Evolutionary conservation across 2,329 filamentous ascomycete species (phyloP).

Genomic region (Fusarium sp.): DNA sequence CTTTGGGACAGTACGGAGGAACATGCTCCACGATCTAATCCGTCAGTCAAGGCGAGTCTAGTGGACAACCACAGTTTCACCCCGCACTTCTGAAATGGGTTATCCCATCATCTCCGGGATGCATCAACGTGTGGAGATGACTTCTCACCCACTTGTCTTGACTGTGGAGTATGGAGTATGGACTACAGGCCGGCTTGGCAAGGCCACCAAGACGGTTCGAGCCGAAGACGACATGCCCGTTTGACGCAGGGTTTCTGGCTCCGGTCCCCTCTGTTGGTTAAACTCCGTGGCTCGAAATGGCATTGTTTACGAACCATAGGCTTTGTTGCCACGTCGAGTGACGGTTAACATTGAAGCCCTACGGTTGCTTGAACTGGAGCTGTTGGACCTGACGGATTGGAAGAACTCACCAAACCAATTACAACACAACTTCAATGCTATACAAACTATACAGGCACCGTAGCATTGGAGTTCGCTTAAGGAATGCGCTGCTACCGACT

Average conservation of each 20-base stretch:
- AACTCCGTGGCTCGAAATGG: constrained; percentile 23
- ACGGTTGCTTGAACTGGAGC: neutral
- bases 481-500: neutral
- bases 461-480: neutral
- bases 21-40: constrained; percentile 41
- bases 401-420: neutral
- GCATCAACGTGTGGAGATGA: constrained; percentile 25
- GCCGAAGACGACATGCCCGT: constrained; percentile 28
- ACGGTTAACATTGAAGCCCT: neutral
- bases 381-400: neutral
- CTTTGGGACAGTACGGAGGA: constrained; percentile 43
- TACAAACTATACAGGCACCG: neutral
- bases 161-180: constrained; percentile 18
- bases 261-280: neutral
- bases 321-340: neutral
- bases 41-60: constrained; percentile 8
- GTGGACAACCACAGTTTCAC: constrained; percentile 6
- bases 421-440: neutral
- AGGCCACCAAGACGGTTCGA: constrained; percentile 37
- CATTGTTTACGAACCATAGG: neutral
- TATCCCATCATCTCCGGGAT: constrained; percentile 17
- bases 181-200: constrained; percentile 29
- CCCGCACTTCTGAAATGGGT: constrained; percentile 35
- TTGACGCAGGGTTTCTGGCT: constrained; percentile 13
- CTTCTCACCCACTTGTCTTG: constrained; percentile 5